Percentiles rank a stretch among this genome's conserved stretches.
phyloP scores from a whole-genome alignment of 2,329 filamentous ascomycete species.

The Penicillium expansum region DNA sequence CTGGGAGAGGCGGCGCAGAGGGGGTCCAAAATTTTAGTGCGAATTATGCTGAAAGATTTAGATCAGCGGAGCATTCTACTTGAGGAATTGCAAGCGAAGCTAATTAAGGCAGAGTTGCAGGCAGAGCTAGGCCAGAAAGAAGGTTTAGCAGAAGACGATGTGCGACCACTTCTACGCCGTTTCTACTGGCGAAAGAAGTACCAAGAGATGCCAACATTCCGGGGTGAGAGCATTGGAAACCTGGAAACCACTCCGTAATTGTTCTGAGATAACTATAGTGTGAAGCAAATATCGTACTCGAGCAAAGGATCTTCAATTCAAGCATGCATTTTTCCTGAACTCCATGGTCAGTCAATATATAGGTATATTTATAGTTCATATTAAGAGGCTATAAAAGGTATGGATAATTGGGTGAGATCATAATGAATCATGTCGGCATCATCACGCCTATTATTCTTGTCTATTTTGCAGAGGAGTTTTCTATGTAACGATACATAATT shows the following conservation, averaged over 20 bases:
- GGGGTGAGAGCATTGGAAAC: too few species aligned
- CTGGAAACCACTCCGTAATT: neutral
- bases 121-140: neutral
- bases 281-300: too few species aligned
- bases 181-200: neutral
- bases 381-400: too few species aligned
- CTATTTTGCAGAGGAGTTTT: too few species aligned
- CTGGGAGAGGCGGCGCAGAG: neutral
- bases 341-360: too few species aligned
- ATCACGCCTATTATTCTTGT: too few species aligned
- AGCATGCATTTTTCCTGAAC: too few species aligned
- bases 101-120: neutral
- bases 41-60: neutral
- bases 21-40: neutral
- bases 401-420: too few species aligned
- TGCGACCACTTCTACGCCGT: neutral
- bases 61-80: neutral
- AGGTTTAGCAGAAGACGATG: neutral
- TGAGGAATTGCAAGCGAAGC: neutral
- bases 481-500: too few species aligned
- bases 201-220: neutral
- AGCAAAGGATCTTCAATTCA: too few species aligned
- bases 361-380: too few species aligned
- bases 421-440: too few species aligned
- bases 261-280: neutral